Evolutionary conservation across 2,329 filamentous ascomycete species (phyloP), one percentile per base, ranked within the genome.

Genomic region (Exserohilum rostratum): DNA sequence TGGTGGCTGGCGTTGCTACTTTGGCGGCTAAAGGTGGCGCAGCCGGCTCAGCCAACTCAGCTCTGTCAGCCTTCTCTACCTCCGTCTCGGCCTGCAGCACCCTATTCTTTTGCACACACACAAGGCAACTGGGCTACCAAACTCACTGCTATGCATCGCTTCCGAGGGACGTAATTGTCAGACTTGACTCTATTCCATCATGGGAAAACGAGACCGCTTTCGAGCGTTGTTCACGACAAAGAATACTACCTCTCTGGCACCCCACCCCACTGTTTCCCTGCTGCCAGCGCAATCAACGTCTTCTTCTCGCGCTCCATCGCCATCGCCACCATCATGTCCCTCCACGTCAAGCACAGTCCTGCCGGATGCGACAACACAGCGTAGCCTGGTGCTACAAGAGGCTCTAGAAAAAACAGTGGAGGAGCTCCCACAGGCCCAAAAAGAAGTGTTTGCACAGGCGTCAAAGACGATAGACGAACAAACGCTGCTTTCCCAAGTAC

Each of bases 361-460:
- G 17, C 31, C 33, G 15, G 34, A 33, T 18, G 10, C 37, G 22
- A 34, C 31, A 31, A 43, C 34, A 25, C 38, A 33, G 33, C 17
- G 34, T n/a, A 53, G 22, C 38, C 22, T n/a, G 27, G 37, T 48
- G 12, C 29, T 61, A 20, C 50, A 61, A 35, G 37, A 47, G 34
- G 56, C 58, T 27, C 29, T 63, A 11, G 22, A 46, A 27, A 50
- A 25, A 50, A 45, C 55, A 33, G 13, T 61, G 29, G 3, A 58
- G 33, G 42, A 58, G 38, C 30, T 67, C 15, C 44, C 55, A 11
- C 50, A 59, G 17, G 34, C 43, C 17, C 61, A 61, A 22, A 60
- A 56, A 34, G 46, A 47, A 43, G 57, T 61, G 10, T 65, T 67
- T 29, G 17, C n/a, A 38, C 31, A 57, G 42, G 57, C 50, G 3